phyloP scores from a whole-genome alignment of 768 basidiomycete species.

The Leccinum uliginosum region DNA sequence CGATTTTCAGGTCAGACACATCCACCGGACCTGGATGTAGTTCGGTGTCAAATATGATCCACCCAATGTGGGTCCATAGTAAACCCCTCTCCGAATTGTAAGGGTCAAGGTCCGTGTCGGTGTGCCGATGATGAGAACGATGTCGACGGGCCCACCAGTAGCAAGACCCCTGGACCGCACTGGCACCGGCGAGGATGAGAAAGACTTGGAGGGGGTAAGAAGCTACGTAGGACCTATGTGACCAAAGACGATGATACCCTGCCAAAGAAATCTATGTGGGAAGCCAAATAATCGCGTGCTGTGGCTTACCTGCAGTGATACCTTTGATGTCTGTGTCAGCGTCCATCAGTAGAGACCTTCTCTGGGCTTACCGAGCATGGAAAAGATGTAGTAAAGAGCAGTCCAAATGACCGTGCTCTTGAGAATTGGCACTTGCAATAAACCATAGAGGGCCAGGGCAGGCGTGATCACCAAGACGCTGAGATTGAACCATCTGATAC shows the following conservation, averaged over 20 bases:
- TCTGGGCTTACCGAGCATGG: constrained; percentile 66
- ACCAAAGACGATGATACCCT: constrained; percentile 86
- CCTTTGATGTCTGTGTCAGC: constrained; percentile 29
- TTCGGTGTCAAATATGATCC: constrained; percentile 77
- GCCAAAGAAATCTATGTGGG: constrained; percentile 7
- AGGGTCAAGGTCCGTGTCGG: constrained; percentile 83
- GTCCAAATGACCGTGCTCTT: constrained; percentile 58
- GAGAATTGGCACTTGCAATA: constrained; percentile 43
- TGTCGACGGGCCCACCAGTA: constrained; percentile 86
- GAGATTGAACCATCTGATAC: constrained; percentile 77
- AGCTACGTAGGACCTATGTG: constrained; percentile 80
- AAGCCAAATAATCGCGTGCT: background rate
- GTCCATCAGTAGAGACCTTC: constrained; percentile 3
- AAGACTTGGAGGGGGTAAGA: constrained; percentile 65
- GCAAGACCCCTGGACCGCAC: constrained; percentile 83
- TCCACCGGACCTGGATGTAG: constrained; percentile 70
- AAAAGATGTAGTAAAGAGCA: constrained; percentile 73
- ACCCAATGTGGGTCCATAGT: constrained; percentile 78
- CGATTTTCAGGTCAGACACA: constrained; percentile 65
- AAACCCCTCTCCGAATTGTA: constrained; percentile 78
- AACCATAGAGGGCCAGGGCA: constrained; percentile 63
- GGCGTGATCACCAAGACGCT: constrained; percentile 68
- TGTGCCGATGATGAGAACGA: constrained; percentile 79
- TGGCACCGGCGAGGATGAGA: constrained; percentile 70
- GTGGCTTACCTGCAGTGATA: constrained; percentile 44